phyloP scores from a whole-genome alignment of 441 rosid species.

The Syzygium syzygioides region DNA sequence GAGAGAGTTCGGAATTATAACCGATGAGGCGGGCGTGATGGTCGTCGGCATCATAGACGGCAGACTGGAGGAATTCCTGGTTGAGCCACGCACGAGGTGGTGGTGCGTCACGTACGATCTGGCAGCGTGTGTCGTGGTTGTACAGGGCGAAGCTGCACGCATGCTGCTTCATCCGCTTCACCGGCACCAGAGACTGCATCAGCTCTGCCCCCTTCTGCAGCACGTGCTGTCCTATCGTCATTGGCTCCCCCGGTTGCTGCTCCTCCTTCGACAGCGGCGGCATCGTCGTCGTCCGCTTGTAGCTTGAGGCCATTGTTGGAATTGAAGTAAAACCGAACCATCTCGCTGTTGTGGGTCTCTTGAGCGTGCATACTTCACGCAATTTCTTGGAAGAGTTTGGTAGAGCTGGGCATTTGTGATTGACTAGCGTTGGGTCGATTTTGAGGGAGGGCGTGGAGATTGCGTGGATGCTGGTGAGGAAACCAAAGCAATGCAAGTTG shows the following conservation, averaged over 20 bases:
- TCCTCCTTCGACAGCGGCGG: constrained; percentile 12
- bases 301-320: constrained; percentile 42
- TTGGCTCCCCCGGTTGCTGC: constrained; percentile 33
- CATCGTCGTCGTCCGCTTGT: constrained; percentile 29
- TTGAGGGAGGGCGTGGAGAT: neutral
- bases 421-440: neutral
- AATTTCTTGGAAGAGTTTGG: neutral
- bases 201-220: constrained; percentile 46
- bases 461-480: neutral
- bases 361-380: neutral
- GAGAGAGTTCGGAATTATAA: constrained; percentile 3
- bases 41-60: constrained; percentile 44
- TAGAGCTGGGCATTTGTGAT: neutral
- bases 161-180: constrained; percentile 51
- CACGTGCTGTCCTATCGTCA: constrained; percentile 34
- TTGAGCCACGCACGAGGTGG: constrained; percentile 36
- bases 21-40: constrained; percentile 56
- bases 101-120: constrained; percentile 60
- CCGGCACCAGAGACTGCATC: constrained; percentile 48
- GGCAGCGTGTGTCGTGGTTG: constrained; percentile 51
- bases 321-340: neutral
- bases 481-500: neutral
- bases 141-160: constrained; percentile 59
- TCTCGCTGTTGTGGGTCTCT: neutral
- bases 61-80: constrained; percentile 66